These are phyloP conservation scores for Wickerhamiella domercqiae DNA, from an alignment of 805 yeast genomes.

Conservation along the genomic window DNA sequence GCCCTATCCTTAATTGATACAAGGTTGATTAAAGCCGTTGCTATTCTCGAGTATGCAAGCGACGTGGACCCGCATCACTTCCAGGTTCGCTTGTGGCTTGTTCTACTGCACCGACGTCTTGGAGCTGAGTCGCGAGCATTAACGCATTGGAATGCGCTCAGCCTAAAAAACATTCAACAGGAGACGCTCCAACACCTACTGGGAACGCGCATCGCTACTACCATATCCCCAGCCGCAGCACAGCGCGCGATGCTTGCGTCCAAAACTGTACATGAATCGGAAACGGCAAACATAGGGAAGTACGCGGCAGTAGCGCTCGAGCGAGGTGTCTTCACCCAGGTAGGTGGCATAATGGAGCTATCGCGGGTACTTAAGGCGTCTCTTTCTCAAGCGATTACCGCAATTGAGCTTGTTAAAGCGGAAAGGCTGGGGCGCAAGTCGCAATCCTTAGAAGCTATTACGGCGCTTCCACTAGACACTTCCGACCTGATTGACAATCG, in stretches of 20 bases:
- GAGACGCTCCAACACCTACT: conserved; percentile 47
- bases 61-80: conserved; percentile 54
- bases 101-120: conserved; percentile 42
- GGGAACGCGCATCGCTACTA: conserved; percentile 31
- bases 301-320: conserved; percentile 41
- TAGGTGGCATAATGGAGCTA: conserved; percentile 51
- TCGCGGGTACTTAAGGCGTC: conserved; percentile 38
- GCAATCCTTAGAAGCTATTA: conserved; percentile 7
- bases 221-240: conserved; percentile 28
- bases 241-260: conserved; percentile 1
- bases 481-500: conserved; percentile 35
- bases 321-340: conserved; percentile 45
- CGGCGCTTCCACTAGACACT: conserved; percentile 5
- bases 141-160: conserved; percentile 37
- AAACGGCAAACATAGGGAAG: conserved; percentile 35
- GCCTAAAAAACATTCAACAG: conserved; percentile 59
- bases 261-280: conserved; percentile 23
- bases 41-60: conserved; percentile 43
- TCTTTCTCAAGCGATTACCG: conserved; percentile 23
- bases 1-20: conserved; percentile 26
- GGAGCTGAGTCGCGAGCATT: conserved; percentile 40
- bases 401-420: conserved; percentile 20
- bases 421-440: conserved; percentile 14
- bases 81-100: conserved; percentile 54
- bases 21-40: conserved; percentile 23